These are phyloP conservation scores for Phytopythium oedochilum DNA, from an alignment of 352 stramenopile species.

Conservation along the genomic window DNA sequence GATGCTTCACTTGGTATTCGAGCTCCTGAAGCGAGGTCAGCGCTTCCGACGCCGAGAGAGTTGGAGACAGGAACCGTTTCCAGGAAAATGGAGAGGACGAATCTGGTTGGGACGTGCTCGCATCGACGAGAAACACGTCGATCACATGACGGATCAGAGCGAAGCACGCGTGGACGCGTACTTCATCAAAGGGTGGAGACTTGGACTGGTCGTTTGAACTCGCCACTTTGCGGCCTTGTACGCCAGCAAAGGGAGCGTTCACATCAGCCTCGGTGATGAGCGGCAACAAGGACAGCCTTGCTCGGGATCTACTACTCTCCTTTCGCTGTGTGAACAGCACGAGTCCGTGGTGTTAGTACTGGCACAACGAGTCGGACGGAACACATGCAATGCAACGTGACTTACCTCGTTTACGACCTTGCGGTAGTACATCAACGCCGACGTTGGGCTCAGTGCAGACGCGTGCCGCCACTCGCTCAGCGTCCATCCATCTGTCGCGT, in stretches of 20 bases:
- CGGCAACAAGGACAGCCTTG: not conserved
- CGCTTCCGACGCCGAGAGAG: slow-evolving; percentile 30
- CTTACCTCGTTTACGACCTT: slow-evolving; percentile 37
- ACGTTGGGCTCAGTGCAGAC: slow-evolving; percentile 29
- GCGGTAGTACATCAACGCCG: slow-evolving; percentile 42
- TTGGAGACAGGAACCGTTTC: slow-evolving; percentile 49
- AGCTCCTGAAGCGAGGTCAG: slow-evolving; percentile 44
- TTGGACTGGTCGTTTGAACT: not conserved
- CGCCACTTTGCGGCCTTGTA: not conserved
- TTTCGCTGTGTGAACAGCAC: not conserved
- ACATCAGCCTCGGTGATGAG: not conserved
- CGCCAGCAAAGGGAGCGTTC: not conserved
- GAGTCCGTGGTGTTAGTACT: not conserved
- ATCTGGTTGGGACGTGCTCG: slow-evolving; percentile 1
- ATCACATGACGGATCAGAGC: slow-evolving; percentile 47
- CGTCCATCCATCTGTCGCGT: not conserved
- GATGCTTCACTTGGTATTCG: slow-evolving; percentile 48
- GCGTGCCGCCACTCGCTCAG: not conserved
- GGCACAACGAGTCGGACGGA: not conserved
- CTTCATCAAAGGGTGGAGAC: slow-evolving; percentile 30
- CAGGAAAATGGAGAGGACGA: slow-evolving; percentile 6
- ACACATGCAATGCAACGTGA: not conserved
- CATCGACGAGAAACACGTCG: slow-evolving; percentile 47
- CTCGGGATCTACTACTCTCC: not conserved
- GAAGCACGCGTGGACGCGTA: slow-evolving; percentile 51